Evolutionary conservation across 352 stramenopile genomes (phyloP).

Genomic region (Phytophthora quininea): DNA sequence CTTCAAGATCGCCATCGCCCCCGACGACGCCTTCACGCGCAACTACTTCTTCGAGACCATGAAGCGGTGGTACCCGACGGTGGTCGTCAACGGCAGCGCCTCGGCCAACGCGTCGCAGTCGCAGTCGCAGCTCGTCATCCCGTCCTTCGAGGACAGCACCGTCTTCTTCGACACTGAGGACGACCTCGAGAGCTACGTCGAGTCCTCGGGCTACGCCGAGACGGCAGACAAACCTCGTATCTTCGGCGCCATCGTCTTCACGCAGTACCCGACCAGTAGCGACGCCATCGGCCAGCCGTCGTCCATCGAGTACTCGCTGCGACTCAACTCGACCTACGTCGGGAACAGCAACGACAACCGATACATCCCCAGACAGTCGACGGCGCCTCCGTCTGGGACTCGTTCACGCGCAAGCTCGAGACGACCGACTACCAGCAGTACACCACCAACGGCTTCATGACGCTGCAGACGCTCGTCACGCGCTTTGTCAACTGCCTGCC

Average conservation of each 20-base stretch:
- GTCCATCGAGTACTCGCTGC: constrained; percentile 46
- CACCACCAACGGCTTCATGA: constrained; percentile 47
- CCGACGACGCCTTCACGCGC: constrained; percentile 44
- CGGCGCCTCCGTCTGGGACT: constrained; percentile 22
- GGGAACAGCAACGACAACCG: constrained; percentile 17
- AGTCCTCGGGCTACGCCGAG: constrained; percentile 36
- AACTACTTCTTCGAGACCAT: constrained; percentile 50
- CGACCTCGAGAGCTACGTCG: constrained; percentile 44
- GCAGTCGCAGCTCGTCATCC: constrained; percentile 33
- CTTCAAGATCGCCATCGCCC: constrained; percentile 55
- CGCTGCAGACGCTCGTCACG: constrained; percentile 52
- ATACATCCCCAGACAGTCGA: constrained; percentile 24
- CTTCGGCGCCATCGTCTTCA: constrained; percentile 55
- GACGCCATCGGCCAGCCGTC: constrained; percentile 26
- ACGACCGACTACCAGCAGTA: constrained; percentile 45
- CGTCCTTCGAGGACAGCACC: constrained; percentile 43
- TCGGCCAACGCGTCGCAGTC: constrained; percentile 13
- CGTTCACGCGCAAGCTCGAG: constrained; percentile 26
- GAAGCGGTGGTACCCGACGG: constrained; percentile 46
- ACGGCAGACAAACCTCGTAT: constrained; percentile 39
- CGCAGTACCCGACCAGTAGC: constrained; percentile 21
- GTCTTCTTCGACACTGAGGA: constrained; percentile 45
- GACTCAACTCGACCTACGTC: constrained; percentile 37
- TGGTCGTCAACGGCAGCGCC: constrained; percentile 29
- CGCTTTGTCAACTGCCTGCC: constrained; percentile 50